Percentiles rank a stretch among this genome's conserved stretches.
These are phyloP conservation scores for Suillus subluteus DNA, from an alignment of 768 basidiomycete species.

Conservation along the genomic window DNA sequence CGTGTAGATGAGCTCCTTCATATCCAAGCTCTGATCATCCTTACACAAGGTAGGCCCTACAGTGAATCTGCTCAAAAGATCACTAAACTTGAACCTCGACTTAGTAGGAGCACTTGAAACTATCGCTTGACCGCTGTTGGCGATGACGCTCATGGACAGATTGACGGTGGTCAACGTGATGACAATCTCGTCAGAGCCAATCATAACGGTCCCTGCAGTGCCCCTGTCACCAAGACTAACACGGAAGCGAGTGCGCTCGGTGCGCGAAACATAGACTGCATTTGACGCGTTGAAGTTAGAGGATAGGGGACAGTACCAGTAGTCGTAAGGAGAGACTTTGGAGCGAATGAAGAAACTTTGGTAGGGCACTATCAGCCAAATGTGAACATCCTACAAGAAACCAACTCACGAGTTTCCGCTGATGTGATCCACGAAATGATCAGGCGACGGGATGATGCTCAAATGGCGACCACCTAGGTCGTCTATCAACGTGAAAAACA, in stretches of 20 bases:
- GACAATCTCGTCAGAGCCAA: not conserved
- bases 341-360: constrained; percentile 3
- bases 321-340: not conserved
- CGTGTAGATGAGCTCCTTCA: not conserved
- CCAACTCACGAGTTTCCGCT: constrained; percentile 5
- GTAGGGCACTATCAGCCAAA: not conserved
- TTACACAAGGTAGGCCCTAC: not conserved
- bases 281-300: too few species aligned
- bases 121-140: not conserved
- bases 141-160: not conserved
- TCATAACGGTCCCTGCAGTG: not conserved
- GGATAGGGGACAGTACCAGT: constrained; percentile 1
- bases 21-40: not conserved
- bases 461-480: not conserved
- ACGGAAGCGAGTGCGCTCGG: constrained; percentile 5
- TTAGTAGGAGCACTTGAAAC: not conserved
- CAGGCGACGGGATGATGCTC: not conserved
- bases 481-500: not conserved
- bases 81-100: not conserved
- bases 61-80: not conserved
- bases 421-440: not conserved
- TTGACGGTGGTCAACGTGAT: not conserved
- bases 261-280: not conserved
- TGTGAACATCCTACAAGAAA: not conserved
- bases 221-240: not conserved